These are phyloP conservation scores for Schizochytrium sp. DNA, from an alignment of 108 stramenopile genomes.

Conservation along the genomic window DNA sequence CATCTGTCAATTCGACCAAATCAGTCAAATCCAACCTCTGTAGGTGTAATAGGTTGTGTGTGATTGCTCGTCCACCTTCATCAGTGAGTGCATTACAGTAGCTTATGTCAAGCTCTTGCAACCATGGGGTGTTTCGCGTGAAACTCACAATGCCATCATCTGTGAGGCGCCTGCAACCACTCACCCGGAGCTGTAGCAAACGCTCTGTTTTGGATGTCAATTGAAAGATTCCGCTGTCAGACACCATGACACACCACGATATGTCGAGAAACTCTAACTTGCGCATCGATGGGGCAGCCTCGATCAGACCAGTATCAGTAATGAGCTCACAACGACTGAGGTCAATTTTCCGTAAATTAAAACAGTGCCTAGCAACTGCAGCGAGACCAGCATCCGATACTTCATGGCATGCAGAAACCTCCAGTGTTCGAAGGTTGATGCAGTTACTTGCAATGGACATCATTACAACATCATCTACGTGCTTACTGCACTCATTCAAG, in stretches of 20 bases:
- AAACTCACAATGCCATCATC: slow-evolving; percentile 65
- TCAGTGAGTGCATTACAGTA: slow-evolving; percentile 63
- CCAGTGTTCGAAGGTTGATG: slow-evolving; percentile 30
- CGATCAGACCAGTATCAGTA: slow-evolving; percentile 57
- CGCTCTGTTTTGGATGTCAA: slow-evolving; percentile 24
- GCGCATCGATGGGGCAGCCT: not conserved
- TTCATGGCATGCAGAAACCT: slow-evolving; percentile 27
- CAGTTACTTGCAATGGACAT: not conserved
- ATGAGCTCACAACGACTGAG: slow-evolving; percentile 62
- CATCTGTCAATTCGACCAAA: slow-evolving; percentile 60
- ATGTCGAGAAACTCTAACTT: slow-evolving; percentile 20
- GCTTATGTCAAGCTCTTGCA: slow-evolving; percentile 62
- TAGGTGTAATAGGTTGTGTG: slow-evolving; percentile 63
- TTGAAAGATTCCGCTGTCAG: slow-evolving; percentile 56
- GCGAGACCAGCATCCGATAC: slow-evolving; percentile 48
- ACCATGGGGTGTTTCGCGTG: slow-evolving; percentile 37
- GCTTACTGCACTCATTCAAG: not conserved
- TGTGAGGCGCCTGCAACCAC: slow-evolving; percentile 50
- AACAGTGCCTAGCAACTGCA: not conserved
- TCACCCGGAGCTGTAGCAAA: slow-evolving; percentile 9
- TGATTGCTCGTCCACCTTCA: slow-evolving; percentile 56
- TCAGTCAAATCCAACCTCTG: slow-evolving; percentile 62
- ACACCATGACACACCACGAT: slow-evolving; percentile 3
- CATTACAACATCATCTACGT: slow-evolving; percentile 32
- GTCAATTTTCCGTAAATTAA: not conserved